Conservation (phyloP, 192 early-diverging fungal species). For the Piromyces sp. region DNA sequence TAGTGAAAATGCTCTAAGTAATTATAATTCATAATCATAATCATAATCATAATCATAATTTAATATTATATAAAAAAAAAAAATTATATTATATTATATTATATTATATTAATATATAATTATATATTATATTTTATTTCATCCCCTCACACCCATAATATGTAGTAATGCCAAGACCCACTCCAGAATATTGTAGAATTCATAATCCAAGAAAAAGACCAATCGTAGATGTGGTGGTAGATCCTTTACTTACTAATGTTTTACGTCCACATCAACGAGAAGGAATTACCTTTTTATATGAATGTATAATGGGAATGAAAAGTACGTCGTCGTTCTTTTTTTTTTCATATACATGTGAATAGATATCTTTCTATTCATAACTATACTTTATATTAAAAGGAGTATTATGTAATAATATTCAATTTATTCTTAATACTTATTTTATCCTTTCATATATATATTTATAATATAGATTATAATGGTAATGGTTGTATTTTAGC, state of each 20-base stretch:
- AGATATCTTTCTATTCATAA: too few relatives aligned
- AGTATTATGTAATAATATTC: too few relatives aligned
- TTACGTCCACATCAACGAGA: constrained; percentile 24
- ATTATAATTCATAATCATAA: not conserved
- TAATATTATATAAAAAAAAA: too few relatives aligned
- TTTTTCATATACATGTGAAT: too few relatives aligned
- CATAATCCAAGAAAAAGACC: constrained; percentile 1
- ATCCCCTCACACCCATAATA: too few relatives aligned
- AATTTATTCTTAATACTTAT: too few relatives aligned
- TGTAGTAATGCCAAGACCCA: not conserved
- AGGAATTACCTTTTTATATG: constrained; percentile 25
- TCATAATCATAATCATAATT: too few relatives aligned
- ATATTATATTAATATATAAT: too few relatives aligned
- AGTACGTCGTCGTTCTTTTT: not conserved
- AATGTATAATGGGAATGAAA: constrained; percentile 27
- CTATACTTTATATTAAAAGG: too few relatives aligned
- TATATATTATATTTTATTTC: too few relatives aligned
- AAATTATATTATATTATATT: too few relatives aligned
- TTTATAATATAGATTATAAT: constrained; percentile 15
- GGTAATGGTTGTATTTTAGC: constrained; percentile 29
- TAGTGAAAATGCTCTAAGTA: not conserved
- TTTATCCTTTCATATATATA: too few relatives aligned
- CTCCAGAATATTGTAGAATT: not conserved
- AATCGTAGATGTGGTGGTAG: constrained; percentile 26
- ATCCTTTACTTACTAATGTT: constrained; percentile 20